Base-by-base conservation (phyloP, 495 filamentous ascomycete genomes). In the Neurospora sp. region DNA sequence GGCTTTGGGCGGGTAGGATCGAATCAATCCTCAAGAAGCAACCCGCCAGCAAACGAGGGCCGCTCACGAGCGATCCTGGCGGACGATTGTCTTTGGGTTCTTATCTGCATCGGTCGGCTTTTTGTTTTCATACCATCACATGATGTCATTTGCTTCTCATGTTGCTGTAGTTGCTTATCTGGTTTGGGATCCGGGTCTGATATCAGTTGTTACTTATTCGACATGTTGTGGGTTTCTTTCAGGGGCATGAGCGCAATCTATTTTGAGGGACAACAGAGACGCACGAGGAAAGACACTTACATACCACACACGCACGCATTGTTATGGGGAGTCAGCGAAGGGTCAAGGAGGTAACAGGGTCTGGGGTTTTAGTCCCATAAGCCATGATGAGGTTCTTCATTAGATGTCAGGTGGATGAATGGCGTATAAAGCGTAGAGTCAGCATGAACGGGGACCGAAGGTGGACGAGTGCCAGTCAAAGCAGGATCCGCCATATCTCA, bases 141-240 rank as follows among this genome's bases (percentile, higher is more conserved):
- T 6, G 54, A 13, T 62, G 24, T 62, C 54, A 19, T 31, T 66
- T 66, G 54, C 54, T 66, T 66, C 7, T 8, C 4, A 34, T 66
- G 28, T 66, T 66, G 54, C 54, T 66, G 7, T 66, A 34, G 19
- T 34, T 34, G 54, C 21, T 37, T 24, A 5, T 69, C 5, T 73
- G 11, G 21, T 42, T 39, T 69, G 42, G 71, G 71, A n/a, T 62
- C 54, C 40, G 39, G 62, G 71, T 70, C 31, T 70, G 74, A 39
- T 70, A 73, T 72, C 39, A 75, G 72, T 70, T 54, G 42, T 43
- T 75, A 34, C 15, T 54, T 17, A 17, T 62, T 34, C 28, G 45
- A 54, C 45, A 34, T 62, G 28, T 62, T 34, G 13, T 5, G 54
- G 13, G 5, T 31, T 62, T 66, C 3, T 34, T 34, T 66, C 28